Base-by-base conservation (phyloP, 345 rosid species). In the Orychophragmus violaceus region DNA sequence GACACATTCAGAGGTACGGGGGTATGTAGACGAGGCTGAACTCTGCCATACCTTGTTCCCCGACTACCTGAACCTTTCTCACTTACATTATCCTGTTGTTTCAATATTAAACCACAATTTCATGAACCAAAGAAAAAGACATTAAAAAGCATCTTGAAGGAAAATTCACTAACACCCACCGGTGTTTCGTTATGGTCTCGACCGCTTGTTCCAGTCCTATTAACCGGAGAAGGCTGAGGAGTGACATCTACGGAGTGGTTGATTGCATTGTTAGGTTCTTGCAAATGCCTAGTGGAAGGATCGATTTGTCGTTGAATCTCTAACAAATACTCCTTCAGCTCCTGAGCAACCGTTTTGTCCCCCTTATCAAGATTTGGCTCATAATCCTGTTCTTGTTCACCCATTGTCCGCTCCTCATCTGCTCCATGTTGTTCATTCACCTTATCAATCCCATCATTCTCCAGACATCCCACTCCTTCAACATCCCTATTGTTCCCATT, bases 41-140 rank as follows among this genome's bases (percentile, higher is more conserved):
- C 29, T 55, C 77, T 74, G 19, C 69, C 37, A 33, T 64, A 68
- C 69, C 33, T 54, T 52, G 64, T 68, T 51, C 68, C 68, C 23
- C 42, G 41, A 32, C 77, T 60, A 45, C 10, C 35, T 29, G 59
- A 60, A 33, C 36, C 46, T 49, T 66, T 32, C 62, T 39, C 62
- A 66, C 44, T 59, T 29, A 19, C 71, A 65, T 59, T 51, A n/a
- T 53, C 64, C 64, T 67, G 64, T 67, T 67, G 49, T 7, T 23
- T 57, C 29, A 65, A 37, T 51, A 59, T 23, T 50, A 65, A 66
- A 30, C 48, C 62, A 66, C 25, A 50, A 59, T 32, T 37, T 64
- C 54, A 29, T 49, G 25, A 58, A 39, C 61, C 48, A 22, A 8
- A 72, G 48, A 51, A 51, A 52, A 23, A 28, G 19, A 28, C 17